Conservation (phyloP, 1,139 yeast species). For the Candida sp. region DNA sequence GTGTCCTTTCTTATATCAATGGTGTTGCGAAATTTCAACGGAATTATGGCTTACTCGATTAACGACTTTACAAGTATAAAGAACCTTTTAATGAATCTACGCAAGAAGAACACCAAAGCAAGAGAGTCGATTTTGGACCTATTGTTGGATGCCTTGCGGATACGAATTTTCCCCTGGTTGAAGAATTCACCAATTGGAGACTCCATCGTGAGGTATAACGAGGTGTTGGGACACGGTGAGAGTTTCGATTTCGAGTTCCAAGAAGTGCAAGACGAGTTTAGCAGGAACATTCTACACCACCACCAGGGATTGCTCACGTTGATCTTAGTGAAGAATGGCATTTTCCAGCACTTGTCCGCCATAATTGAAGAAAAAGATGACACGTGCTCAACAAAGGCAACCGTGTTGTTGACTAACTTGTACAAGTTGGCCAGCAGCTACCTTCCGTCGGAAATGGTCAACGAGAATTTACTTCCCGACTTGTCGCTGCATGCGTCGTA, state of each 20-base stretch:
- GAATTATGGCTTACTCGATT: slow-evolving; percentile 68
- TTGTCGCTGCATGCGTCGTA: slow-evolving; percentile 16
- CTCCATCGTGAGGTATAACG: slow-evolving; percentile 20
- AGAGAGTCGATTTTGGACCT: slow-evolving; percentile 74
- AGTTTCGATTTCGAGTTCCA: slow-evolving; percentile 11
- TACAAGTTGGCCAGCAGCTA: slow-evolving; percentile 57
- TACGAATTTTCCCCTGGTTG: slow-evolving; percentile 67
- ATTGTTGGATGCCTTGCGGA: slow-evolving; percentile 67
- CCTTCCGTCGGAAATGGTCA: slow-evolving; percentile 46
- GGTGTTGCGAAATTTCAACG: slow-evolving; percentile 77
- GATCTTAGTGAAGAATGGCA: slow-evolving; percentile 58
- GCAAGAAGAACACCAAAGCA: slow-evolving; percentile 57
- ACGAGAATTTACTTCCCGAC: slow-evolving; percentile 19
- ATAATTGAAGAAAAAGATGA: slow-evolving; percentile 53
- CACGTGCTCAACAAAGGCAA: slow-evolving; percentile 54
- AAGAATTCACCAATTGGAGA: slow-evolving; percentile 38
- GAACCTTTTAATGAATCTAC: slow-evolving; percentile 65
- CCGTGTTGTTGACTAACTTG: slow-evolving; percentile 66
- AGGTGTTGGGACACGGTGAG: background rate
- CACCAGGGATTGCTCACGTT: slow-evolving; percentile 63
- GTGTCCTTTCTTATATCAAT: slow-evolving; percentile 65
- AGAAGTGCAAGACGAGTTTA: slow-evolving; percentile 16
- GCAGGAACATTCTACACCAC: slow-evolving; percentile 49
- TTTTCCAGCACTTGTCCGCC: slow-evolving; percentile 52
- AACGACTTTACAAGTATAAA: slow-evolving; percentile 60